Base-by-base conservation (phyloP, 768 basidiomycete species). In the Lanmaoa pseudosensibilis region DNA sequence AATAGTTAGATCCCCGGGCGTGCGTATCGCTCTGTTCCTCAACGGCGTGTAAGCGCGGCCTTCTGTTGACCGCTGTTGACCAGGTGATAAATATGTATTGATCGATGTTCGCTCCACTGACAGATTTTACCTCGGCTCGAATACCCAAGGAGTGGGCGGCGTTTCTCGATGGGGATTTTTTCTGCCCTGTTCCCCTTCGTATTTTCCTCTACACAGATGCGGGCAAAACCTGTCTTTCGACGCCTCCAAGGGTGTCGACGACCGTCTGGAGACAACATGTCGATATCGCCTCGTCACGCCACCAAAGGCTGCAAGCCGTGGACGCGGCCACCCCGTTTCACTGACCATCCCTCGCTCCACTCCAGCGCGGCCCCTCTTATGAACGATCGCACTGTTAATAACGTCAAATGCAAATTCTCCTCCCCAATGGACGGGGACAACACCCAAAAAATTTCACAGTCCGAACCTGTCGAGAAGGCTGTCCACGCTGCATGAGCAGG, bases 1-100 rank as follows among this genome's bases (percentile, higher is more conserved):
- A 60, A 67, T 68, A 59, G 70, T 47, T 39, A 69, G n/a, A n/a
- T n/a, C n/a, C n/a, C n/a, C n/a, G n/a, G n/a, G 54, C 50, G 46
- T 54, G 50, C 45, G 25, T 34, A 38, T 33, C 46, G 33, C 46
- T n/a, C 45, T 43, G 40, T 55, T 44, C 58, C 46, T 54, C 59
- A 38, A 41, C 11, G 47, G 58, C 52, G 47, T 55, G 63, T 39
- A 63, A 62, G 54, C 32, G 36, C 58, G 56, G 52, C 55, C 54
- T 58, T 55, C 39, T 55, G 41, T 49, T 65, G 57, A 53, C 50
- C 48, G 45, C 63, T 65, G 66, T 65, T 59, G 60, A 60, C 41
- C 45, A 43, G 50, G 32, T 41, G 60, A 58, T 59, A 56, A 56
- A 67, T 56, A 64, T 50, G 51, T 59, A 61, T 48, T 64, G 64